Base-by-base conservation (phyloP, 2,329 filamentous ascomycete genomes). In the Hymenoscyphus fructigenus region DNA sequence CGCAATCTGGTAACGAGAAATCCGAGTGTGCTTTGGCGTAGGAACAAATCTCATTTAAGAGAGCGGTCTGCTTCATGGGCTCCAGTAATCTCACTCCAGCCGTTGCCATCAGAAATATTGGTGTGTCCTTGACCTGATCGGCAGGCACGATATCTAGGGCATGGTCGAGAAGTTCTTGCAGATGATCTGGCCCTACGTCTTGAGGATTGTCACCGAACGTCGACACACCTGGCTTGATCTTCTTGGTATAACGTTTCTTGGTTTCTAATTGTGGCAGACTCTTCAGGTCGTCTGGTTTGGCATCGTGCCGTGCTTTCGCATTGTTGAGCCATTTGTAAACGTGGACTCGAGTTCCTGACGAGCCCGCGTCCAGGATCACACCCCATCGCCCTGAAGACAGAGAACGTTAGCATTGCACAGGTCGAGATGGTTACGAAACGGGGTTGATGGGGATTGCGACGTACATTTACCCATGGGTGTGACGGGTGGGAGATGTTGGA, bases 341-440 rank as follows among this genome's bases (percentile, higher is more conserved):
- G 78, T 99, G 92, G 68, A 97, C 85, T 76, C 95, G 91, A 74
- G 94, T 98, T 76, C 95, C 94, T 78, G 95, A 98, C 78, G 95
- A 98, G 72, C 95, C 95, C 77, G 95, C 95, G 84, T 99, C 95
- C 75, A 99, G 86, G 76, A 99, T 93, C 73, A 98, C 91, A 76
- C 93, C 95, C 84, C 96, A 97, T 81, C 86, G 84, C 74, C 74
- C 74, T 76, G 60, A 23, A 61, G 26, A 20, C 17, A 23, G 20
- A 60, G 3, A 41, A 7, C 6, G 15, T 60, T 60, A 60, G 38
- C 26, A 56, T 38, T 12, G 9, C 1, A 53, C 20, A 23, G 9
- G 20, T 14, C 20, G 47, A 53, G 47, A 23, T 23, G 47, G 14
- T 53, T 20, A 9, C 15, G 47, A 14, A 53, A 53, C 4, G 47